phyloP scores from a whole-genome alignment of 805 yeast genomes.

The Blastobotrys mokoenaii region DNA sequence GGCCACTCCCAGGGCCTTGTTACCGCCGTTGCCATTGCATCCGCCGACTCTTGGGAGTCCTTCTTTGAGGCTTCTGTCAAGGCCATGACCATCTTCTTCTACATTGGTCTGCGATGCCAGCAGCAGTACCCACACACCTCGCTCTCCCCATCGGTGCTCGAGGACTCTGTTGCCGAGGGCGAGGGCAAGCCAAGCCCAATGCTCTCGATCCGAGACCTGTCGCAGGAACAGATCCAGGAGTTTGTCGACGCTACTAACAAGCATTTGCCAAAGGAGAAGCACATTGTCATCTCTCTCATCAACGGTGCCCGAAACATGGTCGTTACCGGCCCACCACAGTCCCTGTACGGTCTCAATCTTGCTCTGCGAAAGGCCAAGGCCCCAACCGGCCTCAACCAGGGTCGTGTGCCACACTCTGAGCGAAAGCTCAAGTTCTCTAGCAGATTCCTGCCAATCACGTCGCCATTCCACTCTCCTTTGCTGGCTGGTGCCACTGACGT shows the following conservation, averaged over 20 bases:
- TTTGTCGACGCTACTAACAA: conserved; percentile 82
- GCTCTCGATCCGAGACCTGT: conserved; percentile 88
- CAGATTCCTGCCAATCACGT: conserved; percentile 88
- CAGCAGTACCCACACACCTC: conserved; percentile 89
- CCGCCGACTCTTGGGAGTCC: conserved; percentile 75
- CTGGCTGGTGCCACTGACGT: conserved; percentile 61
- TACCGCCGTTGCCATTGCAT: conserved; percentile 85
- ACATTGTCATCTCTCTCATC: conserved; percentile 79
- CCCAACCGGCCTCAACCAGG: conserved; percentile 87
- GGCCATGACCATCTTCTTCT: conserved; percentile 80
- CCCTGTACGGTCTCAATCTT: conserved; percentile 89
- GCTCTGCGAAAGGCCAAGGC: conserved; percentile 92
- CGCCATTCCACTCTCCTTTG: conserved; percentile 94
- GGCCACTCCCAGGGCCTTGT: conserved; percentile 53
- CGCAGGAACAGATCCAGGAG: conserved; percentile 66
- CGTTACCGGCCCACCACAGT: conserved; percentile 96
- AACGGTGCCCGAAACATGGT: conserved; percentile 96
- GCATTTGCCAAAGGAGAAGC: conserved; percentile 88
- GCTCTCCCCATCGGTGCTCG: conserved; percentile 84
- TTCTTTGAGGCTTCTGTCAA: conserved; percentile 65
- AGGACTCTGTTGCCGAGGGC: conserved; percentile 85
- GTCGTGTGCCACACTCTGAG: conserved; percentile 87
- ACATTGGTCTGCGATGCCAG: conserved; percentile 87
- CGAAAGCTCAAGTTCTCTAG: conserved; percentile 89
- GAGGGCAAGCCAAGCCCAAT: conserved; percentile 98